Evolutionary conservation across 352 stramenopile genomes (phyloP).

Genomic region (Globisporangium solare): DNA sequence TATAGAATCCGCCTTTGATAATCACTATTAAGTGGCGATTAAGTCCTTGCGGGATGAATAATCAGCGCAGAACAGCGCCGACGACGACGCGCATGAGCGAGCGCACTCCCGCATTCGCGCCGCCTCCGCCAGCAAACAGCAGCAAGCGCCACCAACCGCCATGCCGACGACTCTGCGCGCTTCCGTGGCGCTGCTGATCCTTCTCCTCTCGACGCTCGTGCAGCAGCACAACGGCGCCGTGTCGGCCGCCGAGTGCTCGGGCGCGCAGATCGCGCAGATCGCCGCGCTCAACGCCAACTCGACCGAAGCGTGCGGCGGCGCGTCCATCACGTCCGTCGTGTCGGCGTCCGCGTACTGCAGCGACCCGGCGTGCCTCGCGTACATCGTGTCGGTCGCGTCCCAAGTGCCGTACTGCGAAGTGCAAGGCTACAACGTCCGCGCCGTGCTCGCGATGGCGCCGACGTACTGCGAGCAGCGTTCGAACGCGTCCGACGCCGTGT

Average conservation of each 20-base stretch:
- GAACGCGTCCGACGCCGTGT: conserved; percentile 12
- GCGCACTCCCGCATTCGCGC: no score
- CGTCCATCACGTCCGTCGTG: conserved; percentile 1
- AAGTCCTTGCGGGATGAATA: no score
- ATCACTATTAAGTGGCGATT: no score
- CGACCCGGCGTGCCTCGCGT: conserved; percentile 10
- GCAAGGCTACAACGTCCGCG: conserved; percentile 8
- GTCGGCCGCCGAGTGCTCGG: conserved; percentile 3
- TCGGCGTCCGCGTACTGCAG: conserved; percentile 9
- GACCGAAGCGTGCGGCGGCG: conserved; percentile 8
- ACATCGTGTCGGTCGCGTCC: conserved; percentile 7
- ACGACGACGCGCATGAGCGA: no score
- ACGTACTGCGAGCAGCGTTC: conserved; percentile 11
- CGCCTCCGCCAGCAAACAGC: no score
- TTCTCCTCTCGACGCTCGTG: background rate
- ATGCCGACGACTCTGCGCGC: no score
- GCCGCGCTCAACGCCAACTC: conserved; percentile 10
- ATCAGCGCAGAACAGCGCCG: no score
- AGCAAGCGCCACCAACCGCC: no score
- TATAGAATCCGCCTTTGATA: no score
- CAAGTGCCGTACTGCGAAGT: conserved; percentile 18
- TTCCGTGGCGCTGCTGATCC: background rate
- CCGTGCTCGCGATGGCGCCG: conserved; percentile 8
- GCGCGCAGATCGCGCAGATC: conserved; percentile 8
- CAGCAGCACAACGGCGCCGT: background rate